Evolutionary conservation across 805 yeast species (phyloP).

Genomic region (Saccharomycopsis fibuligera): DNA sequence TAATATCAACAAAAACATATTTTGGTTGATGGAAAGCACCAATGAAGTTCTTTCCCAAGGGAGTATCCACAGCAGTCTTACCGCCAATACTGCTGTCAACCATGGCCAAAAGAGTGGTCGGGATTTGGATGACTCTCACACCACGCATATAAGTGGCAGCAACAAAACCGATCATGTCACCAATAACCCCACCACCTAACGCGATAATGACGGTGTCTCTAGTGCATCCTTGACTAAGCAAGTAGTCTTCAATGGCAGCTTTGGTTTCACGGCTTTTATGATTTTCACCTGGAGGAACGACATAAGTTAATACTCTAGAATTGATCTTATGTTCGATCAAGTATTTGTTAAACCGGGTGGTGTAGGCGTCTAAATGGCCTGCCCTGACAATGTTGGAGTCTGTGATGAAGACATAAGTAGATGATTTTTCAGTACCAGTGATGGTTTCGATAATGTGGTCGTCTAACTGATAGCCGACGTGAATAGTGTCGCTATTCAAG

Average conservation of each 20-base stretch:
- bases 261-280: conserved; percentile 84
- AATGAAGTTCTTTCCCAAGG: conserved; percentile 88
- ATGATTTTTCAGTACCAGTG: conserved; percentile 57
- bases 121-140: conserved; percentile 86
- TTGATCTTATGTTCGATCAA: conserved; percentile 32
- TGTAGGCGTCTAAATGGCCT: conserved; percentile 49
- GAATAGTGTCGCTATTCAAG: conserved; percentile 77
- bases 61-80: conserved; percentile 96
- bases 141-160: conserved; percentile 99
- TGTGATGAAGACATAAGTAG: conserved; percentile 88
- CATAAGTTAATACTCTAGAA: conserved; percentile 65
- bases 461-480: conserved; percentile 80
- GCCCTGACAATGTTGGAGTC: conserved; percentile 72
- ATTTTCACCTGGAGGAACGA: conserved; percentile 88
- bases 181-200: conserved; percentile 97
- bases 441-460: conserved; percentile 67
- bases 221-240: conserved; percentile 80
- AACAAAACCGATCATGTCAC: conserved; percentile 97
- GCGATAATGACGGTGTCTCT: conserved; percentile 93
- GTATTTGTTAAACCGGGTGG: conserved; percentile 33
- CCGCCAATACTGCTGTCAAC: conserved; percentile 98
- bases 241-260: conserved; percentile 87
- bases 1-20: conserved; percentile 80
- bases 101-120: conserved; percentile 92
- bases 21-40: conserved; percentile 98